A percentile compares a stretch with the other conserved stretches of the same genome.
These are phyloP conservation scores for Aspergillus sojae DNA, from an alignment of 2,329 filamentous ascomycete species.

Conservation along the genomic window DNA sequence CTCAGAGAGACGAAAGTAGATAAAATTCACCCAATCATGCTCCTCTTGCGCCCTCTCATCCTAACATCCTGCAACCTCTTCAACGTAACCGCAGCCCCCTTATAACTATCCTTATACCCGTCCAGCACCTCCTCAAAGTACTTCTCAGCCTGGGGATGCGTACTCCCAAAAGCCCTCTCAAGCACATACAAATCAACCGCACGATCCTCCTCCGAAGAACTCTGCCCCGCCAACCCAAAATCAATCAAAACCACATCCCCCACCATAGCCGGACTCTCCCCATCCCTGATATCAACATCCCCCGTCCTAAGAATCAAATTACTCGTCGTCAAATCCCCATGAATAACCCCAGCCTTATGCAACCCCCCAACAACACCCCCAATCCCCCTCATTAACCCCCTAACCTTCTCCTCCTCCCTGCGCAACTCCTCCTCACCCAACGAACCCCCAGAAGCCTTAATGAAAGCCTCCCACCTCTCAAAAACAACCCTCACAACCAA, in stretches of 20 bases:
- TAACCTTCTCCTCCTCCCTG: constrained; percentile 55
- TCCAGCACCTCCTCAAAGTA: constrained; percentile 74
- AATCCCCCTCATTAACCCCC: constrained; percentile 68
- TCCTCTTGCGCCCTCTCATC: constrained; percentile 91
- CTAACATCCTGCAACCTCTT: constrained; percentile 88
- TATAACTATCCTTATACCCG: constrained; percentile 74
- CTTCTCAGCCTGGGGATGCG: constrained; percentile 81
- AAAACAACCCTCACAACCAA: constrained; percentile 69
- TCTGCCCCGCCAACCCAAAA: constrained; percentile 85
- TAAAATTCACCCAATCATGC: constrained; percentile 79
- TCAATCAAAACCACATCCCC: constrained; percentile 91
- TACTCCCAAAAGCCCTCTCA: constrained; percentile 91
- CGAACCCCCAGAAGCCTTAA: constrained; percentile 39
- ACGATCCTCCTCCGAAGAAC: constrained; percentile 82
- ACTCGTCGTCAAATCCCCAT: constrained; percentile 95
- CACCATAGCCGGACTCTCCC: constrained; percentile 43
- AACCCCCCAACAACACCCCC: constrained; percentile 72
- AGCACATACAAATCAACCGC: constrained; percentile 96
- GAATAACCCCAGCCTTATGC: constrained; percentile 83
- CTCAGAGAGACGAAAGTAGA: constrained; percentile 12
- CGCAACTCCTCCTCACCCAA: constrained; percentile 32
- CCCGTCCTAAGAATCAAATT: constrained; percentile 80
- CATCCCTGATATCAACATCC: constrained; percentile 20
- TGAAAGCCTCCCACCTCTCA: constrained; percentile 66
- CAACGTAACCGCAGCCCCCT: constrained; percentile 73